phyloP scores from a whole-genome alignment of 306 rosid genomes.

The Fragaria nilgerrensis region DNA sequence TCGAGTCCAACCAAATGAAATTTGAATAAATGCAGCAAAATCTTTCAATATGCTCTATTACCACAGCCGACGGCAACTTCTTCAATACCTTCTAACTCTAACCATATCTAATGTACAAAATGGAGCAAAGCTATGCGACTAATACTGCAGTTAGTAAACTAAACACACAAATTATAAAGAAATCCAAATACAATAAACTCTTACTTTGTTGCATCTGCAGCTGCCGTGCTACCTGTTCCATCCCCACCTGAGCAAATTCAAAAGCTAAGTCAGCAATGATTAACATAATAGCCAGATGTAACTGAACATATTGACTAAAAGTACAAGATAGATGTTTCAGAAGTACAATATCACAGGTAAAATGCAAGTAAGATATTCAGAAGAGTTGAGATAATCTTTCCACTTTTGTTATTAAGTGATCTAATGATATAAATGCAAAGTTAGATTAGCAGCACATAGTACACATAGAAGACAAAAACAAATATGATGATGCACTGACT shows the following conservation, averaged over 20 bases:
- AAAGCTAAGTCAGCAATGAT: slow-evolving; percentile 21
- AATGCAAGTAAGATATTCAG: neutral
- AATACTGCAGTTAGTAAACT: neutral
- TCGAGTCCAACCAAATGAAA: neutral
- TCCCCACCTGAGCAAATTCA: slow-evolving; percentile 62
- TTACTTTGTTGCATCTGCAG: slow-evolving; percentile 95
- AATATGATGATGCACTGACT: neutral
- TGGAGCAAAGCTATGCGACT: neutral
- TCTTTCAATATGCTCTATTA: neutral
- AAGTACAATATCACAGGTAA: neutral
- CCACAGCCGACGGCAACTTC: neutral
- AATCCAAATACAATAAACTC: slow-evolving; percentile 5
- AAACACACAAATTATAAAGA: neutral
- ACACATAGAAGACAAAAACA: neutral
- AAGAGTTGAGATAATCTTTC: slow-evolving; percentile 1
- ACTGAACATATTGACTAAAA: slow-evolving; percentile 10
- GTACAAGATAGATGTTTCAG: neutral
- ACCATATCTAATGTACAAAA: neutral
- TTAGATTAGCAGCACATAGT: slow-evolving; percentile 3
- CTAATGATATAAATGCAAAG: neutral
- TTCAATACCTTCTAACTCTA: neutral
- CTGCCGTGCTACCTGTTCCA: slow-evolving; percentile 49
- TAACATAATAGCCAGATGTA: neutral
- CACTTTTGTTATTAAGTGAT: neutral
- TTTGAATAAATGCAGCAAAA: neutral